Conservation (phyloP, 2,329 filamentous ascomycete genomes). For the Capronia coronata region DNA sequence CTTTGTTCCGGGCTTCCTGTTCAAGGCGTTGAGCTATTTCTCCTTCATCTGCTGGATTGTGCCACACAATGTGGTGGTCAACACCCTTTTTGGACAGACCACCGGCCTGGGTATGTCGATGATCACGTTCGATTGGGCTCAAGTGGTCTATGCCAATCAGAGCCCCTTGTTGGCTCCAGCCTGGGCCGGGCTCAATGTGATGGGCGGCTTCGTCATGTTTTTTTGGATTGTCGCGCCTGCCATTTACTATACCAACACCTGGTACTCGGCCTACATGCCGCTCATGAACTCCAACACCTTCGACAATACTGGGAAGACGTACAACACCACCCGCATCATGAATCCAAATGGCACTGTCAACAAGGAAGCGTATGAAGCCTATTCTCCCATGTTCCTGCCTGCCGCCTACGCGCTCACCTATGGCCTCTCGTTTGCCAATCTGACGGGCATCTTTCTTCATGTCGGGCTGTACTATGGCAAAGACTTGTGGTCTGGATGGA, state of each 20-base stretch:
- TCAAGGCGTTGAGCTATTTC: constrained; percentile 81
- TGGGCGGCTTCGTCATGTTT: constrained; percentile 68
- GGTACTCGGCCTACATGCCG: constrained; percentile 54
- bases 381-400: constrained; percentile 59
- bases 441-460: constrained; percentile 50
- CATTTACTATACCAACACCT: constrained; percentile 57
- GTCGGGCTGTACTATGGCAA: constrained; percentile 35
- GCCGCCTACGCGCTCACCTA: constrained; percentile 52
- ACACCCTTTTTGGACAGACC: constrained; percentile 81
- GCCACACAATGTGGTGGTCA: constrained; percentile 72
- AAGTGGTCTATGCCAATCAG: constrained; percentile 71
- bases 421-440: constrained; percentile 61
- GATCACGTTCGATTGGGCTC: constrained; percentile 84
- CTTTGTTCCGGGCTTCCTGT: constrained; percentile 72
- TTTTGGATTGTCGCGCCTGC: constrained; percentile 79
- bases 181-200: constrained; percentile 77
- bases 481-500: constrained; percentile 35
- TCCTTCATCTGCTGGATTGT: constrained; percentile 83
- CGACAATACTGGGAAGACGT: constrained; percentile 56
- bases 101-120: constrained; percentile 78
- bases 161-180: constrained; percentile 77
- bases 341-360: constrained; percentile 51
- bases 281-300: constrained; percentile 56
- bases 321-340: constrained; percentile 58
- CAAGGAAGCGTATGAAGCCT: constrained; percentile 54